phyloP scores from a whole-genome alignment of 345 rosid genomes.

The Eucalyptus brandiana region DNA sequence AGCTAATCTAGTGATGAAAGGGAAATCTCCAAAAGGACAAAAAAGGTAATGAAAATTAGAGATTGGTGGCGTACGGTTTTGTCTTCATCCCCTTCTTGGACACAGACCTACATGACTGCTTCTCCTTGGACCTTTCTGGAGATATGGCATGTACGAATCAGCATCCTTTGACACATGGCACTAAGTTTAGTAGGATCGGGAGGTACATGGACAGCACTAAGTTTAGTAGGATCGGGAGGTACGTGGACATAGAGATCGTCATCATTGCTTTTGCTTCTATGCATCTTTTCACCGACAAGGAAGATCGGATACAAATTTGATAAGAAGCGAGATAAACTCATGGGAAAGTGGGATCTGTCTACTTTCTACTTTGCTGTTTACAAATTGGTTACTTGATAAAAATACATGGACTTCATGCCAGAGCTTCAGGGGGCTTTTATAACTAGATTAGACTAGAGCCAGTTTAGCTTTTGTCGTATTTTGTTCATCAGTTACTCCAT shows the following conservation, averaged over 20 bases:
- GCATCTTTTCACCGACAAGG: not conserved
- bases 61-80: not conserved
- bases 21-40: not conserved
- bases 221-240: not conserved
- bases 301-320: not conserved
- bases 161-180: not conserved
- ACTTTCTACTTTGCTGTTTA: accelerated
- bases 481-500: not conserved
- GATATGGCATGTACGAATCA: not conserved
- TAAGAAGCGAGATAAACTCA: not conserved
- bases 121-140: not conserved
- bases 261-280: not conserved
- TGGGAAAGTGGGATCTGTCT: not conserved
- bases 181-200: not conserved
- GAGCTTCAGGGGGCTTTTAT: accelerated
- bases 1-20: not conserved
- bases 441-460: accelerated
- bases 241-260: not conserved
- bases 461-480: accelerated
- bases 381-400: too few species aligned
- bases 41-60: not conserved
- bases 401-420: too few species aligned
- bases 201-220: not conserved
- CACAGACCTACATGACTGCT: too few species aligned
- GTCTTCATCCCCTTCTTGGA: too few species aligned